Conservation (phyloP, 2,329 filamentous ascomycete species). For the Thielaviopsis punctulata region DNA sequence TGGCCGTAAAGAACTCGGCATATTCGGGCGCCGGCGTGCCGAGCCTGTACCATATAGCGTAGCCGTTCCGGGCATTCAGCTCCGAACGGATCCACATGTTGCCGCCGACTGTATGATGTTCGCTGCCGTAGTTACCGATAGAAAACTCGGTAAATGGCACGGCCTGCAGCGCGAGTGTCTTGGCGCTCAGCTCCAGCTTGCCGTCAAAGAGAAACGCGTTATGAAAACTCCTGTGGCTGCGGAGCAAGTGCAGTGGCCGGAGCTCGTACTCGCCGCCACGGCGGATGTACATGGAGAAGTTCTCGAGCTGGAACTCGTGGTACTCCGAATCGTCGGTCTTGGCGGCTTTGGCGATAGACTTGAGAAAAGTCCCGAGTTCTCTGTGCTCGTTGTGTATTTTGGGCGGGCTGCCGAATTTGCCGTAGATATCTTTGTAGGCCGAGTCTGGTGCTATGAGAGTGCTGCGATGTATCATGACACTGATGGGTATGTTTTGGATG, state of each 20-base stretch:
- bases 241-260: constrained; percentile 35
- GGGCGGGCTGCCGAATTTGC: background rate
- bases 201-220: constrained; percentile 42
- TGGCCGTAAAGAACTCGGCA: constrained; percentile 39
- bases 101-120: constrained; percentile 28
- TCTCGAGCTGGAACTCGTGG: constrained; percentile 33
- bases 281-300: constrained; percentile 41
- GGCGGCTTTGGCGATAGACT: background rate
- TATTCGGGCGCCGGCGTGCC: constrained; percentile 41
- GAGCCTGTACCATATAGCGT: constrained; percentile 47
- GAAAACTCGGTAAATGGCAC: constrained; percentile 42
- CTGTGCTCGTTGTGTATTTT: background rate
- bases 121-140: constrained; percentile 45
- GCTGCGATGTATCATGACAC: background rate
- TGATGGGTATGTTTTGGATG: background rate
- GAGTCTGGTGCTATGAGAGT: background rate
- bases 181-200: constrained; percentile 28
- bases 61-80: constrained; percentile 20
- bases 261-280: constrained; percentile 29
- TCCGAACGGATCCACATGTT: constrained; percentile 48
- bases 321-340: background rate
- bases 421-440: background rate
- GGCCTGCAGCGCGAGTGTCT: constrained; percentile 32
- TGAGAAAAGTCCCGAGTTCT: background rate
- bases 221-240: constrained; percentile 20